Evolutionary conservation across 2,329 filamentous ascomycete genomes (phyloP), one percentile per base, ranked within the genome.

Genomic region (Sarocladium oryzae): DNA sequence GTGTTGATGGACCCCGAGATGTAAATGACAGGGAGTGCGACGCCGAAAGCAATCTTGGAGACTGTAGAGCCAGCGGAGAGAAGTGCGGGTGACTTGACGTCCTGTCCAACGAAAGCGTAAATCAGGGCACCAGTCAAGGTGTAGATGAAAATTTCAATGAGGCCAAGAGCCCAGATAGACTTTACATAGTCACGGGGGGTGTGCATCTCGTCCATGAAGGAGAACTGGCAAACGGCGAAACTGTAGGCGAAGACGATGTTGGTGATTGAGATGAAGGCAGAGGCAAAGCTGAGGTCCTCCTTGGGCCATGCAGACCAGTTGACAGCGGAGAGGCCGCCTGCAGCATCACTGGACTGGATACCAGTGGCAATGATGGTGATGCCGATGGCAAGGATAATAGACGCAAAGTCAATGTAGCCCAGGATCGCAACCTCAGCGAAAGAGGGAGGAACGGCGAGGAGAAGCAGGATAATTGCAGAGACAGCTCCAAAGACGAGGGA

Each of bases 211-310:
- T 75, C 72, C 73, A 76, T 76, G 57, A 76, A 76, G 60, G 68
- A 71, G 65, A 76, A 76, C 59, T 76, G 73, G 65, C 71, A 75
- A 50, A 76, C 68, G 56, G 73, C 70, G 53, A 75, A 76, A 54
- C 81, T 74, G 69, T 85, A 89, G 52, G 86, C 84, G 54, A 89
- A 81, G 54, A 87, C 74, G 50, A 89, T 88, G 68, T 88, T 88
- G 60, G 72, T 75, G 41, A 86, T 74, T 16, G 80, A 76, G 13
- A 81, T 72, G 60, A 86, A 84, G 18, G 71, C 81, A 40, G 78
- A 71, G 41, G 72, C 69, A 35, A 86, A 71, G 30, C 67, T 67
- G 1, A 77, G 64, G 3, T 71, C 59, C 4, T 69, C 62, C 60
- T 68, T 69, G 46, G 73, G 72, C 70, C 72, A 76, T 1, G 69